Evolutionary conservation across 2,329 filamentous ascomycete species (phyloP).

Genomic region (Apiospora hydei): DNA sequence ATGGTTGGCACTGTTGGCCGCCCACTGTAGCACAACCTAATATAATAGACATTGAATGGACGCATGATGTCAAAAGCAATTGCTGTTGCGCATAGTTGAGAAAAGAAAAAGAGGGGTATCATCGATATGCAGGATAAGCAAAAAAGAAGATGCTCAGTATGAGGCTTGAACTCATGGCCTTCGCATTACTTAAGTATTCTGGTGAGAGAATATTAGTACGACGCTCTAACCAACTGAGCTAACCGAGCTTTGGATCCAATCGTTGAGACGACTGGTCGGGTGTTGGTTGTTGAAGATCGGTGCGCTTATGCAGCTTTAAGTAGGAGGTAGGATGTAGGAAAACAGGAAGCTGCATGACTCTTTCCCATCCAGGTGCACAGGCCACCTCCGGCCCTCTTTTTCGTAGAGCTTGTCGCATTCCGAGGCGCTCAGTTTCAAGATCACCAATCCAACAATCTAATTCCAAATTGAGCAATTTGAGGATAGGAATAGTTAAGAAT

Average conservation of each 20-base stretch:
- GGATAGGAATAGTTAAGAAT: neutral
- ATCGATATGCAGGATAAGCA: neutral
- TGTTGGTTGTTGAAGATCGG: neutral
- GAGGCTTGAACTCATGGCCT: constrained; percentile 26
- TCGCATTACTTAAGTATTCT: constrained; percentile 20
- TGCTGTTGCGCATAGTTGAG: neutral
- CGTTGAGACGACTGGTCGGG: neutral
- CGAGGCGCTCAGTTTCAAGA: neutral
- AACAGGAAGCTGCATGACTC: neutral
- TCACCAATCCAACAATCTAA: neutral
- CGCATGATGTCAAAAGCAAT: neutral
- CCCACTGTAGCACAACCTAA: too few relatives aligned
- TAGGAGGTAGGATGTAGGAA: neutral
- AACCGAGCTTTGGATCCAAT: constrained; percentile 19
- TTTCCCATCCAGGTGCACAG: neutral
- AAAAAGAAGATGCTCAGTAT: constrained; percentile 43
- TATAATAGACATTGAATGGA: neutral
- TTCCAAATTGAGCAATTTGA: neutral
- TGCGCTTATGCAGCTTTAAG: neutral
- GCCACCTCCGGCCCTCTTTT: neutral
- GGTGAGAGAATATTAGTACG: constrained; percentile 14
- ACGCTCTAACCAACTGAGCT: constrained; percentile 24
- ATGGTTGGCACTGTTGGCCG: too few relatives aligned
- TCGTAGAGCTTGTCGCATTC: neutral
- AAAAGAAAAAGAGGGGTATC: neutral